A percentile compares a stretch with the other conserved stretches of the same genome.
phyloP scores from a whole-genome alignment of 2,329 filamentous ascomycete species.

The Epichloe typhina region DNA sequence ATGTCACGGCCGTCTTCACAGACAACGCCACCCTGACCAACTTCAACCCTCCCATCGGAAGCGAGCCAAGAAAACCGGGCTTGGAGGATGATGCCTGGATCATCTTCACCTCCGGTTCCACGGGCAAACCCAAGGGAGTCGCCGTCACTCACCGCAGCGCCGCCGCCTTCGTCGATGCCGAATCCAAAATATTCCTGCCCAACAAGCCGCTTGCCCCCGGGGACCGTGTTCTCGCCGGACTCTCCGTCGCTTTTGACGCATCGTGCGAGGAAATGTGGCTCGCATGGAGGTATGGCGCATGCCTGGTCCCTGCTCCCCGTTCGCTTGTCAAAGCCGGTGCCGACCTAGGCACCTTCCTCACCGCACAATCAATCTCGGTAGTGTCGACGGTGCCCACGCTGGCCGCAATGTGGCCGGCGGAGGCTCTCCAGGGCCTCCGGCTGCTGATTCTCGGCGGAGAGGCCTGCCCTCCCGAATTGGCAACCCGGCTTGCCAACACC shows the following conservation, averaged over 20 bases:
- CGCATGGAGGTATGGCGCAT: constrained; percentile 12
- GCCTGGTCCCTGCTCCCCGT: constrained; percentile 11
- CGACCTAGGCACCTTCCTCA: constrained; percentile 10
- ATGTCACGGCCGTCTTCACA: constrained; percentile 8
- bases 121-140: constrained; percentile 14
- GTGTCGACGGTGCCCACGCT: constrained; percentile 13
- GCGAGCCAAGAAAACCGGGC: constrained; percentile 1
- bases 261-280: constrained; percentile 15
- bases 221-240: constrained; percentile 12
- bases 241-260: constrained; percentile 12
- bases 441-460: constrained; percentile 14
- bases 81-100: constrained; percentile 12
- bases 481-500: constrained; percentile 8
- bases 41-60: background rate
- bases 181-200: constrained; percentile 10
- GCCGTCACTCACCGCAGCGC: constrained; percentile 13
- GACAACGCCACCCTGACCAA: constrained; percentile 8
- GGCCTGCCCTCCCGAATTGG: constrained; percentile 11
- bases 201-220: constrained; percentile 10
- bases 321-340: constrained; percentile 11
- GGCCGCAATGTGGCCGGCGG: constrained; percentile 11
- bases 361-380: constrained; percentile 10
- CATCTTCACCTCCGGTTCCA: constrained; percentile 14
- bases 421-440: constrained; percentile 9
- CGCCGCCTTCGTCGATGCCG: constrained; percentile 13